These are phyloP conservation scores for Zanthoxylum bungeanum DNA, from an alignment of 345 rosid species.

Conservation along the genomic window DNA sequence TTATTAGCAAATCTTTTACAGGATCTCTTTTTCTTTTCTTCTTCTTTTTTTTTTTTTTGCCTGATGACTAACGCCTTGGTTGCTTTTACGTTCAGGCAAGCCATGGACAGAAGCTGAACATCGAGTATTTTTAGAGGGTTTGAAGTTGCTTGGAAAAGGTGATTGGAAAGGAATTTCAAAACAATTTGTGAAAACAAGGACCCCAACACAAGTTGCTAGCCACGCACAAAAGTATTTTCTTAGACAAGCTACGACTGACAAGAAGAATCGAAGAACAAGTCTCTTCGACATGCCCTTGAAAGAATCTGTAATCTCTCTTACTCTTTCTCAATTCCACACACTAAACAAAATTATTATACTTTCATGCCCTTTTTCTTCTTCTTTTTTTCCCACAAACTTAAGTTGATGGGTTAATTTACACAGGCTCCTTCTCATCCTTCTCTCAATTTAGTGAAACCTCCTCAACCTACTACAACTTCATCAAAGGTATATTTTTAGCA, in stretches of 20 bases:
- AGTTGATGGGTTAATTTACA: neutral
- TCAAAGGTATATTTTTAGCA: slow-evolving; percentile 4
- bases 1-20: neutral
- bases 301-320: slow-evolving; percentile 17
- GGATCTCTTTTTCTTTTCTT: too few species aligned
- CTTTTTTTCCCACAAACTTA: neutral
- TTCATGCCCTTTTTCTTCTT: too few species aligned
- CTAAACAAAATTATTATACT: too few species aligned
- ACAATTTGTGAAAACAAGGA: slow-evolving; percentile 45
- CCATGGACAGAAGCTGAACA: slow-evolving; percentile 80
- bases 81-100: too few species aligned
- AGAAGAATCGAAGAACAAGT: slow-evolving; percentile 56
- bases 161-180: slow-evolving; percentile 70
- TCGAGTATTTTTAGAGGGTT: slow-evolving; percentile 40
- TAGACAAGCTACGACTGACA: slow-evolving; percentile 32
- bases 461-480: neutral
- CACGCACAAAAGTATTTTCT: slow-evolving; percentile 73
- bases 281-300: slow-evolving; percentile 46
- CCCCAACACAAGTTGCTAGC: slow-evolving; percentile 69
- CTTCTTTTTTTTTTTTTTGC: too few species aligned
- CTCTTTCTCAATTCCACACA: neutral
- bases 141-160: slow-evolving; percentile 57
- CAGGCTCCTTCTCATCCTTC: slow-evolving; percentile 9
- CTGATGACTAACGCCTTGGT: too few species aligned
- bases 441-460: neutral